Evolutionary conservation across 768 basidiomycete genomes (phyloP).

Genomic region (Lactarius akahatsu): DNA sequence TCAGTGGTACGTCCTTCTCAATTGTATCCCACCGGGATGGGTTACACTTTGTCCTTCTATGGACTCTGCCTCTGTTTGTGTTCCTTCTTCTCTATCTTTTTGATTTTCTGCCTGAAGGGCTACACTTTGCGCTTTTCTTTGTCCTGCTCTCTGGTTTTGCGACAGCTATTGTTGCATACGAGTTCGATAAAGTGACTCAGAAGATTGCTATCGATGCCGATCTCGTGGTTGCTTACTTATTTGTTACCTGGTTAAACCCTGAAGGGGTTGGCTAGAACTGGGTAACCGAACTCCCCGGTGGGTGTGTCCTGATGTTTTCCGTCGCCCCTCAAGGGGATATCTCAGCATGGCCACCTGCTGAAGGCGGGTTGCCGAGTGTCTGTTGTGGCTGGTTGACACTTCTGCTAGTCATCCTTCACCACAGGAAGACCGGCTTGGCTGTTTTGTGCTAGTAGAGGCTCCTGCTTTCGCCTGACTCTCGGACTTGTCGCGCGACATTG

Average conservation of each 20-base stretch:
- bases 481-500: background rate
- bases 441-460: background rate
- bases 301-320: background rate
- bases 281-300: background rate
- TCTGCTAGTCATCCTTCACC: background rate
- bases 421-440: background rate
- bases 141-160: background rate
- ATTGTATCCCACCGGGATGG: background rate
- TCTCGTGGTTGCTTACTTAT: background rate
- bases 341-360: background rate
- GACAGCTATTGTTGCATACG: background rate
- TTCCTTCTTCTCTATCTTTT: background rate
- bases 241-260: slow-evolving; percentile 7
- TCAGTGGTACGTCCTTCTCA: slow-evolving; percentile 11
- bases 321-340: slow-evolving; percentile 20
- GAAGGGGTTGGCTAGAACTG: slow-evolving; percentile 17
- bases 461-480: background rate
- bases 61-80: background rate
- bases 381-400: background rate
- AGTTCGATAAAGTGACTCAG: background rate
- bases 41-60: background rate
- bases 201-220: background rate
- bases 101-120: slow-evolving; percentile 15
- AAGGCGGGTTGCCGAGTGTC: background rate
- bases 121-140: background rate